A percentile compares a stretch with the other conserved stretches of the same genome.
phyloP scores from a whole-genome alignment of 345 rosid genomes.

The Jatropha curcas region DNA sequence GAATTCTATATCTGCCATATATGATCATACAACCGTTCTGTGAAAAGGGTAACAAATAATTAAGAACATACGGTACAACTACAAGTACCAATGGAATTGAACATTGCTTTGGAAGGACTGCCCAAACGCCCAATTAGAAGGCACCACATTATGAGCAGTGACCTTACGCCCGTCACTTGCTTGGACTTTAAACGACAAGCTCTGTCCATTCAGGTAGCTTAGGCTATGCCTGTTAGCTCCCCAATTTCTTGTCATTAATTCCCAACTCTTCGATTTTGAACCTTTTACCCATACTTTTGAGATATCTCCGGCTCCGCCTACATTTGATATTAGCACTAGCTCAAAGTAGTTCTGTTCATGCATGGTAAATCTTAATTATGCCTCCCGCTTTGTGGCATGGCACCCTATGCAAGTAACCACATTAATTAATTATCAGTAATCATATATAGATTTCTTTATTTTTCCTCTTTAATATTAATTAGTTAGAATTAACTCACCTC shows the following conservation, averaged over 20 bases:
- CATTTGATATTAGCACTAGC: conserved; percentile 68
- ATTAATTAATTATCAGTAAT: not conserved
- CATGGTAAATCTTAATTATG: conserved; percentile 67
- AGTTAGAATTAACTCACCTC: conserved; percentile 13
- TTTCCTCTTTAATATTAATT: too few species aligned
- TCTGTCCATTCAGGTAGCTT: conserved; percentile 61
- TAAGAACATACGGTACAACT: too few species aligned
- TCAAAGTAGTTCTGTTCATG: conserved; percentile 66
- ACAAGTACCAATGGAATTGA: too few species aligned
- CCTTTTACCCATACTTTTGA: conserved; percentile 58
- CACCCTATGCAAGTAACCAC: conserved; percentile 44
- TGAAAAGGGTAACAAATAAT: too few species aligned
- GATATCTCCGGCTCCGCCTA: conserved; percentile 61
- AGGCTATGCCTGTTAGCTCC: conserved; percentile 73
- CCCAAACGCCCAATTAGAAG: conserved; percentile 65
- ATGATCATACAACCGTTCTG: too few species aligned
- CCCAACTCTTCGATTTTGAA: conserved; percentile 51
- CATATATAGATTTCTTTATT: too few species aligned
- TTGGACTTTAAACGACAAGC: conserved; percentile 58
- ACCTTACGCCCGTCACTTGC: conserved; percentile 42
- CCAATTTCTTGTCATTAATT: conserved; percentile 69
- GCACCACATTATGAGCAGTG: conserved; percentile 45
- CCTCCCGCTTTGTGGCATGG: conserved; percentile 65
- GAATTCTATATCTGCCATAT: too few species aligned
- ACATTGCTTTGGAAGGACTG: conserved; percentile 61